Percentiles rank a stretch among this genome's conserved stretches.
Evolutionary conservation across 495 filamentous ascomycete genomes (phyloP).

Genomic region (Aspergillus biplanus): DNA sequence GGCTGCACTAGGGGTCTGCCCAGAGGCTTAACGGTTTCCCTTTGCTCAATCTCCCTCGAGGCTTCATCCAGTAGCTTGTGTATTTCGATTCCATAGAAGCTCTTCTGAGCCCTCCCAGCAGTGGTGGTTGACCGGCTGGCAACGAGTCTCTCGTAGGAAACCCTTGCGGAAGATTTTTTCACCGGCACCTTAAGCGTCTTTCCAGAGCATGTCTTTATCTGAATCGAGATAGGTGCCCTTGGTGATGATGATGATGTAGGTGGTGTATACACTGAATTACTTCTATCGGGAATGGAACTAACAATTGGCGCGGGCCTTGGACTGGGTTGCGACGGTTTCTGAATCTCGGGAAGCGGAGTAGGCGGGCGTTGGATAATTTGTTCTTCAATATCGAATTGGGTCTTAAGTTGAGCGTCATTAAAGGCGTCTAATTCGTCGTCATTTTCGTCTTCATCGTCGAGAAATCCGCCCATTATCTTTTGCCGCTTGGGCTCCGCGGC

Average conservation of each 20-base stretch:
- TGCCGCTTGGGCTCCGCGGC: conserved; percentile 42
- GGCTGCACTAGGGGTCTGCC: conserved; percentile 29
- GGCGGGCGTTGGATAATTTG: conserved; percentile 28
- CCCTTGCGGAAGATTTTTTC: conserved; percentile 47
- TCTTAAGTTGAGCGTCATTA: conserved; percentile 40
- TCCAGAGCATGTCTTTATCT: conserved; percentile 69
- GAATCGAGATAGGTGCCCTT: conserved; percentile 33
- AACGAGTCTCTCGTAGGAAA: conserved; percentile 70
- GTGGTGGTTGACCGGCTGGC: conserved; percentile 69
- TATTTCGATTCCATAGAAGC: conserved; percentile 91
- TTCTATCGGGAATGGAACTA: conserved; percentile 16
- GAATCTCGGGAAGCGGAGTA: conserved; percentile 16
- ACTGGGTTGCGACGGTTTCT: conserved; percentile 10
- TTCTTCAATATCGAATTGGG: conserved; percentile 41
- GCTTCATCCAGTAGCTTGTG: conserved; percentile 75
- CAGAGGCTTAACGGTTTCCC: conserved; percentile 34
- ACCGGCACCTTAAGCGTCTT: conserved; percentile 57
- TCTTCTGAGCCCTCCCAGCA: conserved; percentile 73
- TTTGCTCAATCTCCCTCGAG: conserved; percentile 47
- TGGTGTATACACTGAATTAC: conserved; percentile 3
- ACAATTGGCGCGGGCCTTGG: conserved; percentile 4
- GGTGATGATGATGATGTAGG: conserved; percentile 21
- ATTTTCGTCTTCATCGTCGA: conserved; percentile 44
- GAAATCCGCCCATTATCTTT: conserved; percentile 29
- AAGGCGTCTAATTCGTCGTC: conserved; percentile 32